phyloP scores from a whole-genome alignment of 78 protist species.

The Cavenderia fasciculata region DNA sequence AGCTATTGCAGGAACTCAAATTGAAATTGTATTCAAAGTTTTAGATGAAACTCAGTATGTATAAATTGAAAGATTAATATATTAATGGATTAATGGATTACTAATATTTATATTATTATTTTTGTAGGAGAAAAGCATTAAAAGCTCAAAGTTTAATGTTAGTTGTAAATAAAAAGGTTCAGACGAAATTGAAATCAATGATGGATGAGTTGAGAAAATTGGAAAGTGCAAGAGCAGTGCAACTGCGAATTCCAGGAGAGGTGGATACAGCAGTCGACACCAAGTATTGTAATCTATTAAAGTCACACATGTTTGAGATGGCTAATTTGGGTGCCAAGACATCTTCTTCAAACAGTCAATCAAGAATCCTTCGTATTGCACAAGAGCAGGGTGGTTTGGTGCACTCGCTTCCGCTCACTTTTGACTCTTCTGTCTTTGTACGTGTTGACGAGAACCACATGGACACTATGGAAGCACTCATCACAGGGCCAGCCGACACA shows the following conservation, averaged over 20 bases:
- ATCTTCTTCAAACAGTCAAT: not conserved
- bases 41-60: conserved; percentile 22
- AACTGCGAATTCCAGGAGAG: not conserved
- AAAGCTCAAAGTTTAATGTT: conserved; percentile 1
- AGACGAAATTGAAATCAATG: conserved; percentile 16
- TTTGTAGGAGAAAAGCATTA: conserved; percentile 4
- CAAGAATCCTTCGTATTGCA: conserved; percentile 64
- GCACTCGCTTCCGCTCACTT: conserved; percentile 52
- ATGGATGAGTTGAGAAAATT: conserved; percentile 31
- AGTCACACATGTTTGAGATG: conserved; percentile 17
- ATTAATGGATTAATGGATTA: not conserved
- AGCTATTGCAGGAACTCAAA: not conserved
- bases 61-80: not conserved
- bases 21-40: conserved; percentile 26
- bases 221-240: not conserved
- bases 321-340: not conserved
- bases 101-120: not conserved
- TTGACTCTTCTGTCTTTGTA: conserved; percentile 53
- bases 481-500: conserved; percentile 83
- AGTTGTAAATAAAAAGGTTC: conserved; percentile 7
- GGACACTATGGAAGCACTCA: conserved; percentile 62
- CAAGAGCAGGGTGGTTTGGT: conserved; percentile 74
- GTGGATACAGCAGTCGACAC: conserved; percentile 2
- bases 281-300: conserved; percentile 9
- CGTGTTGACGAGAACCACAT: conserved; percentile 68